A percentile compares a stretch with the other conserved stretches of the same genome.
Conservation (phyloP, 805 yeast genomes). For the Hanseniaspora taiwanica region DNA sequence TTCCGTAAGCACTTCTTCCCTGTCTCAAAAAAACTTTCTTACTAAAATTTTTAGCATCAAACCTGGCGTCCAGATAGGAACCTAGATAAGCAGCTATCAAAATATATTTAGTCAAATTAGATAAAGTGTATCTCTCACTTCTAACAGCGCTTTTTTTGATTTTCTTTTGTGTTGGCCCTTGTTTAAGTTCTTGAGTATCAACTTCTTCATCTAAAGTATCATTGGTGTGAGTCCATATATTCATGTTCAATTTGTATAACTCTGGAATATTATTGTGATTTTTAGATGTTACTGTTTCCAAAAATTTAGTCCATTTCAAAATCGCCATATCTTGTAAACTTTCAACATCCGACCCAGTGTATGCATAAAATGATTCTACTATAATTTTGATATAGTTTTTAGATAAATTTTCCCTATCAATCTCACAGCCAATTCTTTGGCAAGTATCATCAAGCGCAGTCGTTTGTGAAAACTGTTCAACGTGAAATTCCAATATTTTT, state of each 20-base stretch:
- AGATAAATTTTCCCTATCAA: constrained; percentile 9
- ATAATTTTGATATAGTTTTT: constrained; percentile 18
- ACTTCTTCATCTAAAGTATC: constrained; percentile 17
- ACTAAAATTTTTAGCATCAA: constrained; percentile 61
- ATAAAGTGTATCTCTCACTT: constrained; percentile 34
- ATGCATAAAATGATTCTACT: constrained; percentile 20
- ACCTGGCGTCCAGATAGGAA: constrained; percentile 56
- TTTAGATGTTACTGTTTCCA: constrained; percentile 9
- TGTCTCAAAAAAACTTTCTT: constrained; percentile 33
- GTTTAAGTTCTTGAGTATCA: constrained; percentile 7
- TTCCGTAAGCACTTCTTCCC: constrained; percentile 28
- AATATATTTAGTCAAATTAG: constrained; percentile 53
- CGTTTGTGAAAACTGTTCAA: constrained; percentile 4
- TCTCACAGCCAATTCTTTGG: constrained; percentile 6
- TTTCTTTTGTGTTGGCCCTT: too few relatives aligned
- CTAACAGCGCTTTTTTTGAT: too few relatives aligned
- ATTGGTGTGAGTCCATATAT: constrained; percentile 21
- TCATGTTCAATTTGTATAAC: constrained; percentile 20
- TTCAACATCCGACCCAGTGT: constrained; percentile 20
- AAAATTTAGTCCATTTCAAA: constrained; percentile 19
- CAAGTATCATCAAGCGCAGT: neutral
- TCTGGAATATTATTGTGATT: constrained; percentile 15
- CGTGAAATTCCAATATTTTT: constrained; percentile 9
- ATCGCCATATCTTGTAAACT: constrained; percentile 19
- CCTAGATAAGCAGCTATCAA: constrained; percentile 74